phyloP scores from a whole-genome alignment of 2,329 filamentous ascomycete species.

The Hypoxylon sp. region DNA sequence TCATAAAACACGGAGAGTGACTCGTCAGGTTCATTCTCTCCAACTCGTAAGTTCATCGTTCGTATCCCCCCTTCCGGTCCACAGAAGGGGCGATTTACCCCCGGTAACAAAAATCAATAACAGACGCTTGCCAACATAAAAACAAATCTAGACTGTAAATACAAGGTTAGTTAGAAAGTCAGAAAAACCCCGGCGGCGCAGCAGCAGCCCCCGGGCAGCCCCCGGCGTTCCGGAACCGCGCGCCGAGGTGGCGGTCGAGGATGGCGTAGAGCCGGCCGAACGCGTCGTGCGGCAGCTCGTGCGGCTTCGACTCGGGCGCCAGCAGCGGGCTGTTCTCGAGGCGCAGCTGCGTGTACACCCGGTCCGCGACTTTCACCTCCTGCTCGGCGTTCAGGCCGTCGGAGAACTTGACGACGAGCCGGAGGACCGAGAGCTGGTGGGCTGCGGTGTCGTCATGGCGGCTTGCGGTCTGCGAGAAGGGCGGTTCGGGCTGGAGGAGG shows the following conservation, averaged over 20 bases:
- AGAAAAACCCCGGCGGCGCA: background rate
- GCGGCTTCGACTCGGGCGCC: background rate
- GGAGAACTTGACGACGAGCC: slow-evolving; percentile 3
- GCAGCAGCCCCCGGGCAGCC: background rate
- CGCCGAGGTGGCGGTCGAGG: slow-evolving; percentile 10
- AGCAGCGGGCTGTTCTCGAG: slow-evolving; percentile 22
- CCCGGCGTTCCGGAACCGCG: background rate
- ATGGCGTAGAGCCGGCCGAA: slow-evolving; percentile 1
- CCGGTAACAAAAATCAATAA: too few relatives aligned
- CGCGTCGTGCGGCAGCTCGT: background rate
- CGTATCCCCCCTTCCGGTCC: too few relatives aligned
- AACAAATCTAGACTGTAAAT: background rate
- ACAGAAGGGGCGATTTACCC: too few relatives aligned
- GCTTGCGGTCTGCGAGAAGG: background rate
- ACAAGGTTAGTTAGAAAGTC: background rate
- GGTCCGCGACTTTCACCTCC: slow-evolving; percentile 8
- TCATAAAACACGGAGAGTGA: too few relatives aligned
- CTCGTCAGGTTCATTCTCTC: too few relatives aligned
- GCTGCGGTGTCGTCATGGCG: slow-evolving; percentile 6
- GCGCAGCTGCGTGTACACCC: slow-evolving; percentile 28
- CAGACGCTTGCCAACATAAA: too few relatives aligned
- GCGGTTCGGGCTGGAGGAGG: too few relatives aligned
- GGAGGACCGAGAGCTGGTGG: slow-evolving; percentile 14
- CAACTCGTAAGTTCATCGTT: too few relatives aligned
- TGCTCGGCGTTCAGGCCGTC: slow-evolving; percentile 9